phyloP scores from a whole-genome alignment of 768 basidiomycete genomes.

The Lanmaoa pseudosensibilis region DNA sequence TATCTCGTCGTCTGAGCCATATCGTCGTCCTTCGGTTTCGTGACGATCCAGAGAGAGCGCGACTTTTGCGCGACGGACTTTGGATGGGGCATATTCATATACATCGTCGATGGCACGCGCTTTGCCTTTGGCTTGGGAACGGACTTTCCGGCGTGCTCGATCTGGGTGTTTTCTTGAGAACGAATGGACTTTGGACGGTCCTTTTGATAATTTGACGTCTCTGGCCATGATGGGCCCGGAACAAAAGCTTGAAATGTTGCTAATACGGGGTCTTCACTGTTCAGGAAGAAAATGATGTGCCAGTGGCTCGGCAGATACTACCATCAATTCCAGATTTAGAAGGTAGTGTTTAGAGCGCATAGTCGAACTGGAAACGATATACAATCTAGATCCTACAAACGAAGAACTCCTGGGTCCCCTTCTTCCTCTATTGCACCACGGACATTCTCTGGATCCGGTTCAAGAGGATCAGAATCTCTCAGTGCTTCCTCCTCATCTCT shows the following conservation, averaged over 20 bases:
- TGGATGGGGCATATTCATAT: constrained; percentile 60
- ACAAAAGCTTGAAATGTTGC: not conserved
- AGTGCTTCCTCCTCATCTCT: constrained; percentile 33
- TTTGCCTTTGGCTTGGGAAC: constrained; percentile 17
- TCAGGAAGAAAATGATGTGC: constrained; percentile 13
- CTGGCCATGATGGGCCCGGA: constrained; percentile 15
- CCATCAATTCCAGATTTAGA: constrained; percentile 18
- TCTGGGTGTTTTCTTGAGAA: constrained; percentile 43
- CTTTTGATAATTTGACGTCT: constrained; percentile 15
- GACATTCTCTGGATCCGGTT: constrained; percentile 5
- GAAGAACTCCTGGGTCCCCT: not conserved
- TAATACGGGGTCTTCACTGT: not conserved
- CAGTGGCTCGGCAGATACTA: constrained; percentile 12
- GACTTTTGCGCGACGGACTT: constrained; percentile 51
- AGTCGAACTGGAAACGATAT: not conserved
- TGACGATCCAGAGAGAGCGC: constrained; percentile 56
- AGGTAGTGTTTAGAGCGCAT: constrained; percentile 22
- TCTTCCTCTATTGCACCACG: not conserved
- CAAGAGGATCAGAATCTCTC: constrained; percentile 25
- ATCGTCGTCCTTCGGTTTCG: constrained; percentile 38
- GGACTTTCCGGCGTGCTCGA: constrained; percentile 46
- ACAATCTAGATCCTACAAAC: constrained; percentile 12
- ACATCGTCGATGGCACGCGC: constrained; percentile 47
- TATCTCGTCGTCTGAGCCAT: constrained; percentile 43
- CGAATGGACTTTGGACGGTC: not conserved